Evolutionary conservation across 257 asterid genomes (phyloP).

Genomic region (Nicotiana undulata): DNA sequence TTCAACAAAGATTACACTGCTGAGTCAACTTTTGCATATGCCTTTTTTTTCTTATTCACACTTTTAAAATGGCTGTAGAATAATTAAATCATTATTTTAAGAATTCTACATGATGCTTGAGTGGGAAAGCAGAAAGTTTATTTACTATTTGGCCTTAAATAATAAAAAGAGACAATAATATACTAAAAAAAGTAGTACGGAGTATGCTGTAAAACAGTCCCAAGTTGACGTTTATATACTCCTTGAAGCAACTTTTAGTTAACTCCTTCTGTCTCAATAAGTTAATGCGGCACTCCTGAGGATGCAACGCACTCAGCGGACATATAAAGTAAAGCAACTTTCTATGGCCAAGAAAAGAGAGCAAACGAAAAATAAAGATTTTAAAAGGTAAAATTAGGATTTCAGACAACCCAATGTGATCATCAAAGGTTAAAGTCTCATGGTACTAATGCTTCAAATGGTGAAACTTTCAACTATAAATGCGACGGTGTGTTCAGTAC

Average conservation of each 20-base stretch:
- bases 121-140: not conserved
- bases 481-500: too few species aligned
- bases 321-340: conserved; percentile 1
- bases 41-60: not conserved
- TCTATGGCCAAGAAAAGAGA: not conserved
- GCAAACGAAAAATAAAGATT: not conserved
- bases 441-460: too few species aligned
- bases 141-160: not conserved
- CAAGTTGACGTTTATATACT: not conserved
- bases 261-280: not conserved
- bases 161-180: not conserved
- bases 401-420: not conserved
- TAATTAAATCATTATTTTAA: not conserved
- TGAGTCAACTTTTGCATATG: not conserved
- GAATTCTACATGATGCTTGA: not conserved
- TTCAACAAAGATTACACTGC: not conserved
- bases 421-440: too few species aligned
- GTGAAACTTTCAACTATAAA: too few species aligned
- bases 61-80: not conserved
- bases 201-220: not conserved
- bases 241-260: not conserved
- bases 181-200: not conserved
- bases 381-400: not conserved
- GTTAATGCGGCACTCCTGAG: not conserved
- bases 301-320: not conserved